Evolutionary conservation across 1,139 yeast species (phyloP).

Genomic region (Pichia sp.): DNA sequence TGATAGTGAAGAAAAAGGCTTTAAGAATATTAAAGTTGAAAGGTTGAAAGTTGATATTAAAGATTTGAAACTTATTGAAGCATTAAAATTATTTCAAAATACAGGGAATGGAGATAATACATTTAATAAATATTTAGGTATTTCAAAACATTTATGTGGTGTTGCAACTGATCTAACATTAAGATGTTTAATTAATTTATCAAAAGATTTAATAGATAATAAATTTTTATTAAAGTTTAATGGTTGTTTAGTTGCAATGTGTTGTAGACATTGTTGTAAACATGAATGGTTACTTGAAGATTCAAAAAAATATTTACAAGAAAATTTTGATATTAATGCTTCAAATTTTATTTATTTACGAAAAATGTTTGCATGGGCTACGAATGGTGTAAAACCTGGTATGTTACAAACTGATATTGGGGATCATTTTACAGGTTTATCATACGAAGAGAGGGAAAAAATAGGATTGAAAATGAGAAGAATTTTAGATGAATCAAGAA

Average conservation of each 20-base stretch:
- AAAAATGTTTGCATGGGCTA: constrained; percentile 82
- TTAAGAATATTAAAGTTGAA: constrained; percentile 30
- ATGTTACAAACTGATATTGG: constrained; percentile 31
- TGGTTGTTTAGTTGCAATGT: constrained; percentile 82
- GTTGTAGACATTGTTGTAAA: constrained; percentile 83
- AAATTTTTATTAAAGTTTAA: constrained; percentile 20
- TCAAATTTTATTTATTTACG: constrained; percentile 49
- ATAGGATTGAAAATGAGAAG: constrained; percentile 66
- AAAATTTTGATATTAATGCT: constrained; percentile 25
- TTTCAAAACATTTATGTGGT: constrained; percentile 88
- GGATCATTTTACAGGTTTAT: constrained; percentile 40
- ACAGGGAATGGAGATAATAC: constrained; percentile 12
- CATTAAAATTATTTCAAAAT: constrained; percentile 31
- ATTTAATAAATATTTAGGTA: constrained; percentile 40
- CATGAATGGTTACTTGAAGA: constrained; percentile 46
- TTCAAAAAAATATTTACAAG: constrained; percentile 35
- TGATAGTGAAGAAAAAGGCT: constrained; percentile 38
- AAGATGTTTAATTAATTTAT: constrained; percentile 48
- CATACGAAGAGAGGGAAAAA: constrained; percentile 42
- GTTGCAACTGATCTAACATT: constrained; percentile 87
- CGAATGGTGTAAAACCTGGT: constrained; percentile 52
- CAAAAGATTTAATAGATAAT: constrained; percentile 1
- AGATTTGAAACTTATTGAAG: constrained; percentile 52
- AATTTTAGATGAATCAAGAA: constrained; percentile 57
- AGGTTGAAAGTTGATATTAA: constrained; percentile 72